Conservation (phyloP, 306 rosid species). For the Prunus mongolica region DNA sequence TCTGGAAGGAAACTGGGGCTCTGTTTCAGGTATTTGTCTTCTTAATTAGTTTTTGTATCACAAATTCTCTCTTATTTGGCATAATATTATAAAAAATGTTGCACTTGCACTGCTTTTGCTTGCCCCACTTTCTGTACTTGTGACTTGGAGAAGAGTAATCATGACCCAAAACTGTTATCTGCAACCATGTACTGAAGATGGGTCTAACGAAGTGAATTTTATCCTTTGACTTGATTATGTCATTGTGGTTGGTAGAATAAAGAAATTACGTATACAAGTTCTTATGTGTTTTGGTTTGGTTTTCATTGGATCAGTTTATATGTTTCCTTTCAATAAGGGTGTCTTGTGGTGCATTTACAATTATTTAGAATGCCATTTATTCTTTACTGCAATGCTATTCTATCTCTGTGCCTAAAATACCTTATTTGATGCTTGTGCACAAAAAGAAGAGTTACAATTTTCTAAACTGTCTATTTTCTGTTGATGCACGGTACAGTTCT, state of each 20-base stretch:
- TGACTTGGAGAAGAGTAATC: not conserved
- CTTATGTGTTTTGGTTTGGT: not conserved
- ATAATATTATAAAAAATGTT: not conserved
- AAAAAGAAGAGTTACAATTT: not conserved
- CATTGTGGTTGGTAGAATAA: not conserved
- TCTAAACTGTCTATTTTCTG: conserved; percentile 16
- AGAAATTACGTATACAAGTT: not conserved
- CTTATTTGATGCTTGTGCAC: not conserved
- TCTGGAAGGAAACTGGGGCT: conserved; percentile 85
- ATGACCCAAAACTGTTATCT: not conserved
- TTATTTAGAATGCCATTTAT: not conserved
- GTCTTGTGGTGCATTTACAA: not conserved
- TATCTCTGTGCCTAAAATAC: not conserved
- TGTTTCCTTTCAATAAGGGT: not conserved
- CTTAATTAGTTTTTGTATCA: not conserved
- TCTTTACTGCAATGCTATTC: not conserved
- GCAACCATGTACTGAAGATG: not conserved
- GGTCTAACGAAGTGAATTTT: not conserved
- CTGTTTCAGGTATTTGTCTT: conserved; percentile 69
- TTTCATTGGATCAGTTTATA: not conserved
- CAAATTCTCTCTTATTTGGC: not conserved
- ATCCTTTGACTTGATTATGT: not conserved
- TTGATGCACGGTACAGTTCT: conserved; percentile 51
- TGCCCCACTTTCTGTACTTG: not conserved
- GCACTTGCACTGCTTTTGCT: not conserved